Conservation (phyloP, 169 alveolate genomes). For the Cryptosporidium meleagridis region DNA sequence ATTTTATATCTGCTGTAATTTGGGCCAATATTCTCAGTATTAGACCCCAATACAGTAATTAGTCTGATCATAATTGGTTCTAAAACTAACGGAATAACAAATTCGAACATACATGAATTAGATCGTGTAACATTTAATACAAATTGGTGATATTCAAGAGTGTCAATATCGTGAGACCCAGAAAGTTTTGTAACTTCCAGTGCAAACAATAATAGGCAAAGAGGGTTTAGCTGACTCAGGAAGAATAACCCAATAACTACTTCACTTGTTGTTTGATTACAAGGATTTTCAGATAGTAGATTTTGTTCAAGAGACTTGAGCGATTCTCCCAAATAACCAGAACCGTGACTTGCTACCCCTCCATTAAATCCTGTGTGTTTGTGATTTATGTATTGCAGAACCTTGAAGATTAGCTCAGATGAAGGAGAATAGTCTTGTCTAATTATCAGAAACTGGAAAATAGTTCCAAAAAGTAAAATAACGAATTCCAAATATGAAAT, state of each 20-base stretch:
- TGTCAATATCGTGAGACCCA: conserved; percentile 14
- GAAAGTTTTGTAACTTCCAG: conserved; percentile 9
- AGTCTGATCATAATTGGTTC: conserved; percentile 59
- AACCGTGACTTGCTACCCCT: not conserved
- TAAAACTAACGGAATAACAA: conserved; percentile 40
- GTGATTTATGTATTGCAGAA: not conserved
- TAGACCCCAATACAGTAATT: conserved; percentile 31
- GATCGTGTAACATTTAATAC: conserved; percentile 16
- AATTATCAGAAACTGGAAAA: conserved; percentile 53
- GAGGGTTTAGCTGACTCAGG: conserved; percentile 13
- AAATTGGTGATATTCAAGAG: not conserved
- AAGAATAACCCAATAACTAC: conserved; percentile 38
- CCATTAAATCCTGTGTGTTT: not conserved
- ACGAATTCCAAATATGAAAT: conserved; percentile 30
- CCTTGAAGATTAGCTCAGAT: not conserved
- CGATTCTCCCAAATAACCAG: not conserved
- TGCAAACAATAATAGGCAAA: conserved; percentile 10
- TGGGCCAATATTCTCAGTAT: conserved; percentile 22
- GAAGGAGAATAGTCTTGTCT: conserved; percentile 62
- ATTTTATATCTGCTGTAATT: conserved; percentile 18
- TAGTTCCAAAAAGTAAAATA: conserved; percentile 41
- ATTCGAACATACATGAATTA: conserved; percentile 51
- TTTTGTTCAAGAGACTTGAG: conserved; percentile 2
- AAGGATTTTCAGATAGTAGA: conserved; percentile 20
- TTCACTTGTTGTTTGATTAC: conserved; percentile 35